These are phyloP conservation scores for Emmonsiellopsis sp. DNA, from an alignment of 2,329 filamentous ascomycete species.

Conservation along the genomic window DNA sequence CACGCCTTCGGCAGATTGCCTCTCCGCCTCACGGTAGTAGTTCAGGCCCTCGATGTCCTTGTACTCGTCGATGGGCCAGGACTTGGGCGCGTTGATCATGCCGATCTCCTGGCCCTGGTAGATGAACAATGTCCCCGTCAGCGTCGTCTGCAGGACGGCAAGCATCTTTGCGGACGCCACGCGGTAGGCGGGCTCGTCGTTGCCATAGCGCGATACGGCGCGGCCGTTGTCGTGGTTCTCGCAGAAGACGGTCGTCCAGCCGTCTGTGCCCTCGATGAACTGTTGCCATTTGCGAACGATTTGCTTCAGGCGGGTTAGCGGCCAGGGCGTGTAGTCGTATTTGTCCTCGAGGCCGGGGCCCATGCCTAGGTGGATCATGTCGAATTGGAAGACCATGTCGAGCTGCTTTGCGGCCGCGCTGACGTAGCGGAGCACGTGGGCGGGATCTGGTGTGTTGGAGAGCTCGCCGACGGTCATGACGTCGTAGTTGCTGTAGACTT, in stretches of 20 bases:
- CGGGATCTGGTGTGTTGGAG: slow-evolving; percentile 50
- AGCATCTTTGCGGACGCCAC: slow-evolving; percentile 44
- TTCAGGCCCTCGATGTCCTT: slow-evolving; percentile 37
- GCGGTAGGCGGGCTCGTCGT: slow-evolving; percentile 37
- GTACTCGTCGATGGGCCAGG: slow-evolving; percentile 40
- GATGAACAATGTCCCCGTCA: slow-evolving; percentile 48
- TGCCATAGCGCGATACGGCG: slow-evolving; percentile 44
- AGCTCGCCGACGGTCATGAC: slow-evolving; percentile 65
- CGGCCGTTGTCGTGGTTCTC: slow-evolving; percentile 57
- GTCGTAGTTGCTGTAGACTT: slow-evolving; percentile 50
- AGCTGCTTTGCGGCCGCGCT: slow-evolving; percentile 49
- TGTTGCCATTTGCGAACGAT: slow-evolving; percentile 43
- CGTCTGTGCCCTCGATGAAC: slow-evolving; percentile 39
- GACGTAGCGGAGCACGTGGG: slow-evolving; percentile 51
- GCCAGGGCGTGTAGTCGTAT: slow-evolving; percentile 36
- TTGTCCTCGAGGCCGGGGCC: slow-evolving; percentile 40
- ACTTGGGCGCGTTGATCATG: slow-evolving; percentile 45
- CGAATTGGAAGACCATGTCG: slow-evolving; percentile 55
- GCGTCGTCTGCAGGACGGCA: slow-evolving; percentile 37
- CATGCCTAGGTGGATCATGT: slow-evolving; percentile 46
- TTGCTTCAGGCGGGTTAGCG: slow-evolving; percentile 40
- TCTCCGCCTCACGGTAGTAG: slow-evolving; percentile 34
- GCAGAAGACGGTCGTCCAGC: slow-evolving; percentile 51
- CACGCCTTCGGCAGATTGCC: slow-evolving; percentile 17
- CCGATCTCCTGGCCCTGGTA: slow-evolving; percentile 55